Evolutionary conservation across 1,139 yeast species (phyloP).

Genomic region (Magnusiomyces fungicola): DNA sequence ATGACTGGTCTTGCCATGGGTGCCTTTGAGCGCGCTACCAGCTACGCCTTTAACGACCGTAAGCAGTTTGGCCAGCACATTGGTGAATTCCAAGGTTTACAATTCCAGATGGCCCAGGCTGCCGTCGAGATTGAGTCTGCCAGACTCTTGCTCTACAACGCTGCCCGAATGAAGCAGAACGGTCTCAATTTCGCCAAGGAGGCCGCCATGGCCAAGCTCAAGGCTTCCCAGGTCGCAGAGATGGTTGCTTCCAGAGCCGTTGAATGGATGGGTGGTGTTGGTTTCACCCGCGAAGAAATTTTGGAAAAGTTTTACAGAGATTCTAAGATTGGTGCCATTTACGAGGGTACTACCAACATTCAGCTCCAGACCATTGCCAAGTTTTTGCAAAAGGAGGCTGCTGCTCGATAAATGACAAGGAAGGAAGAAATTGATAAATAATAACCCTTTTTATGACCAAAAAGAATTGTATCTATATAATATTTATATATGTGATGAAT

Average conservation of each 20-base stretch:
- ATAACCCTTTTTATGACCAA: too few species aligned
- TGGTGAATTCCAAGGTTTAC: slow-evolving; percentile 43
- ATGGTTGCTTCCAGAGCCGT: slow-evolving; percentile 37
- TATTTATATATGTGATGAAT: background rate
- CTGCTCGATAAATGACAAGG: too few species aligned
- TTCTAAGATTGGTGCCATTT: slow-evolving; percentile 40
- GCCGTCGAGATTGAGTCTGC: slow-evolving; percentile 42
- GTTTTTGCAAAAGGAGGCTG: slow-evolving; percentile 33
- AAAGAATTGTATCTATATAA: background rate
- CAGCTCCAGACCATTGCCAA: slow-evolving; percentile 41
- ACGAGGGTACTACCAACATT: slow-evolving; percentile 41
- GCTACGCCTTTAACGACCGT: slow-evolving; percentile 37
- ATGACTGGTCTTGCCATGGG: slow-evolving; percentile 42
- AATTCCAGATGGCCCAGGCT: slow-evolving; percentile 41
- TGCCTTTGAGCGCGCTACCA: slow-evolving; percentile 37
- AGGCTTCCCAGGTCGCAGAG: slow-evolving; percentile 38
- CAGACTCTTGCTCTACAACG: slow-evolving; percentile 38
- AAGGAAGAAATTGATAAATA: too few species aligned
- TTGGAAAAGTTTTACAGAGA: slow-evolving; percentile 41
- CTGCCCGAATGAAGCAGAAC: slow-evolving; percentile 40
- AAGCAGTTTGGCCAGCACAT: slow-evolving; percentile 39
- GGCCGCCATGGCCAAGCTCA: slow-evolving; percentile 41
- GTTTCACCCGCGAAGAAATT: slow-evolving; percentile 39
- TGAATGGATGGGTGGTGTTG: slow-evolving; percentile 45
- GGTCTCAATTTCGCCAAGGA: slow-evolving; percentile 37